Evolutionary conservation across 768 basidiomycete species (phyloP), one percentile per base, ranked within the genome.

Genomic region (Lactarius tabidus): DNA sequence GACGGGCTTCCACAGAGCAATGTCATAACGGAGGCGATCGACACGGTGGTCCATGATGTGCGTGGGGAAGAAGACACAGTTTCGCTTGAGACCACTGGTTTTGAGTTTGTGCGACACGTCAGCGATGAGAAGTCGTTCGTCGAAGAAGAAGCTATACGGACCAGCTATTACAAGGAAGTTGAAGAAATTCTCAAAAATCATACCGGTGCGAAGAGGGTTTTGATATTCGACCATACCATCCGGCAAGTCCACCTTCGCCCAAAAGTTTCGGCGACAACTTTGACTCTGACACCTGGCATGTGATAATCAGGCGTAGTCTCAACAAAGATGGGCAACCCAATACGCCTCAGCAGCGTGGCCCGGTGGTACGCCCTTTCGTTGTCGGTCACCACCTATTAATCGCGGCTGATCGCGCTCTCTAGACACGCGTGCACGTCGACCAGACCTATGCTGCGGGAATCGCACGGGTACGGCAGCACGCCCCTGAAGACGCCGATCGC

Each of bases 221-320:
- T 79, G 67, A 74, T 82, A 65, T 82, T 82, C 38, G 81, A 82
- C 63, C 79, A 81, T 65, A 80, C 78, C 48, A 76, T 77, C 69
- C 73, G 78, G 75, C 73, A 61, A n/a, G 76, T 58, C n/a, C 23
- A 1, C 57, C 6, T 15, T 52, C 1, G 2, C 8, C 55, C n/a
- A 41, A 23, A 2, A 23, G 6, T 12, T 15, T 38, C 10, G 23
- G 6, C 6, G 12, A 23, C 6, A 26, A 48, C 45, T 12, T 23
- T 45, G n/a, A 45, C 3, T 26, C 23, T 26, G 23, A 48, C 45
- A 14, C 1, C n/a, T 23, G 23, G 12, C 12, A 14, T 23, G n/a
- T 48, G n/a, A n/a, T 12, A 3, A 45, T 41, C 17, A 62, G 60
- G 53, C 60, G 23, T 45, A 60, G 52, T 28, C 4, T 48, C 26